Conservation (phyloP, 495 filamentous ascomycete genomes). For the Penicillium lagena region DNA sequence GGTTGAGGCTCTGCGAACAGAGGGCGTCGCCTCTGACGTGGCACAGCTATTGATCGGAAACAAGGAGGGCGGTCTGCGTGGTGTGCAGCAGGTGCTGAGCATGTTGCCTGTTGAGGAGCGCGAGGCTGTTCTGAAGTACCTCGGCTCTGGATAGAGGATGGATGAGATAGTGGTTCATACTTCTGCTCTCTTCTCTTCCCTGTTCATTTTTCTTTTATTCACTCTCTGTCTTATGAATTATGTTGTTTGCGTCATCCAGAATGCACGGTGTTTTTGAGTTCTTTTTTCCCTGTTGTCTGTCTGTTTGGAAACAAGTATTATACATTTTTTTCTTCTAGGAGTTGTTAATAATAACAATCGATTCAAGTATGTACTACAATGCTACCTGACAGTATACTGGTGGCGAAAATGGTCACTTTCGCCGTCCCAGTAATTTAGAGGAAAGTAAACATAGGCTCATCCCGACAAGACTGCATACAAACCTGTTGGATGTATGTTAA, state of each 20-base stretch:
- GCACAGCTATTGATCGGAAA: conserved; percentile 67
- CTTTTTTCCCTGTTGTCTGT: neutral
- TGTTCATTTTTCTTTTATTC: neutral
- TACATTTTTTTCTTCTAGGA: too few species aligned
- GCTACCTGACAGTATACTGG: too few species aligned
- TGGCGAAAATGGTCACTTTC: too few species aligned
- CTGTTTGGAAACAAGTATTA: too few species aligned
- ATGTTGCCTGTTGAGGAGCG: conserved; percentile 84
- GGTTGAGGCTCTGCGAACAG: conserved; percentile 72
- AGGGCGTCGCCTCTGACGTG: conserved; percentile 72
- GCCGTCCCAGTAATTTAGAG: too few species aligned
- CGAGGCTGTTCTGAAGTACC: conserved; percentile 74
- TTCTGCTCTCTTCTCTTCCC: neutral
- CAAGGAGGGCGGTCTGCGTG: conserved; percentile 75
- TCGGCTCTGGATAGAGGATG: conserved; percentile 30
- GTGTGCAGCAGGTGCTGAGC: conserved; percentile 74
- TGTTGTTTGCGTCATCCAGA: too few species aligned
- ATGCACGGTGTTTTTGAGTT: conserved; percentile 1
- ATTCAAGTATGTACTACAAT: too few species aligned
- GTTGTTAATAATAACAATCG: too few species aligned
- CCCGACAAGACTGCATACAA: too few species aligned
- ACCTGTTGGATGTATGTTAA: too few species aligned
- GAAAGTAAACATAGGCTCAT: too few species aligned
- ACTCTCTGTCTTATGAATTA: too few species aligned
- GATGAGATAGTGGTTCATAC: neutral